Evolutionary conservation across 73 alveolate genomes (phyloP), one percentile per base, ranked within the genome.

Genomic region (Stentor roeselii): DNA sequence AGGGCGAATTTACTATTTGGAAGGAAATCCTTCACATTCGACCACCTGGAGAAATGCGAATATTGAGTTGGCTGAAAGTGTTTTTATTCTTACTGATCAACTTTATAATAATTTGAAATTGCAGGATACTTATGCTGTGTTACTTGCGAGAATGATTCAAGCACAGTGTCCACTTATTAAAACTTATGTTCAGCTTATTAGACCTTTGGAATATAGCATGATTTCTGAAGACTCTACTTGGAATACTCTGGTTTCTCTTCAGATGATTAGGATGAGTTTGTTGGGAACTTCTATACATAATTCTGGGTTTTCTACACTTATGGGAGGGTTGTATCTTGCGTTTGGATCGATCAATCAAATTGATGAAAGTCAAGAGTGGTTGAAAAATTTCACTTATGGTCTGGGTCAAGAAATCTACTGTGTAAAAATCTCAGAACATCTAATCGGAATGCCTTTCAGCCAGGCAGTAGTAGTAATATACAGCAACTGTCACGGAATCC

Each of bases 1-100:
- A 67, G 80, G 80, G 37, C 21, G 34, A 32, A 40, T 67, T 1
- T 27, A n/a, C 11, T 67, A 67, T 67, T 67, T 67, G 34, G 80
- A 67, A 67, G 80, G 80, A 67, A 67, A 67, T n/a, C 37, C 80
- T 21, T 67, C 80, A 67, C n/a, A 67, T 67, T n/a, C 80, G 34
- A 21, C 80, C 14, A 67, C 80, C 11, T 67, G n/a, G 0, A 67
- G 37, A 67, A 67, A 67, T 21, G 80, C 80, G 34, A 67, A 67
- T 67, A 34, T 67, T 67, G n/a, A 21, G n/a, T 11, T 67, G 14
- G 80, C 80, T 21, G 80, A 67, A 67, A 67, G 80, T 2, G 42
- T 67, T 67, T 67, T 67, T 67, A 67, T 67, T 21, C 41, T 67
- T 0, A 67, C 80, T 27, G 80, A 67, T 21, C 80, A 67, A 32